Conservation (phyloP, 345 rosid genomes). For the Sonneratia caseolaris region DNA sequence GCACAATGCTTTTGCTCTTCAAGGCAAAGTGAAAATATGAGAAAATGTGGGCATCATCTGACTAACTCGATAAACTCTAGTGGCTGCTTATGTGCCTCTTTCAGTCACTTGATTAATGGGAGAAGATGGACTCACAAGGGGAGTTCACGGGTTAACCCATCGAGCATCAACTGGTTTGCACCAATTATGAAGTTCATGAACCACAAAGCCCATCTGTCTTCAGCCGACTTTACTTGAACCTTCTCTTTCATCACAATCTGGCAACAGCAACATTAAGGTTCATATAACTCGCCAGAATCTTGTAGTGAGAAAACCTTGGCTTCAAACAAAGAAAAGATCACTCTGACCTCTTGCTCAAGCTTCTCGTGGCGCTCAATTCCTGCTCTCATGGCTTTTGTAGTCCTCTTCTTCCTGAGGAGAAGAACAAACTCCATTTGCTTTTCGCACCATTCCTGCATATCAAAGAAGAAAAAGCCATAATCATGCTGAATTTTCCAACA, state of each 20-base stretch:
- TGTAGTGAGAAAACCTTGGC: background rate
- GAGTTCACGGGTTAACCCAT: slow-evolving; percentile 77
- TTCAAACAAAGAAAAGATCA: background rate
- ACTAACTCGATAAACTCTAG: background rate
- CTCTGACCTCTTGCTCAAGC: slow-evolving; percentile 62
- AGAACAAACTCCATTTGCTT: slow-evolving; percentile 64
- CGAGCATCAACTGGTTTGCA: slow-evolving; percentile 50
- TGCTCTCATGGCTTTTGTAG: slow-evolving; percentile 56
- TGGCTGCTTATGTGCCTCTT: background rate
- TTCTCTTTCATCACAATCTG: slow-evolving; percentile 47
- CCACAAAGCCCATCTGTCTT: slow-evolving; percentile 72
- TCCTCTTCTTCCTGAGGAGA: slow-evolving; percentile 25
- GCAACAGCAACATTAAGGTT: slow-evolving; percentile 3
- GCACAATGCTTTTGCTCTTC: too few relatives aligned
- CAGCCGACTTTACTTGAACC: slow-evolving; percentile 36
- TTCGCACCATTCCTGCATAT: slow-evolving; percentile 80
- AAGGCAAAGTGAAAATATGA: background rate
- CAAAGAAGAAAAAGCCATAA: background rate
- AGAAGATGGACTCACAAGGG: slow-evolving; percentile 44
- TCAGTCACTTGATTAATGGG: background rate
- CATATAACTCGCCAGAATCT: background rate
- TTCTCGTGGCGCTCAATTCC: slow-evolving; percentile 62
- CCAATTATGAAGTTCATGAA: slow-evolving; percentile 53
- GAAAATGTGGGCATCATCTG: background rate
- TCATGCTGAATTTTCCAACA: background rate